Base-by-base conservation (phyloP, 164 flowering plant genomes). In the Malania oleifera region DNA sequence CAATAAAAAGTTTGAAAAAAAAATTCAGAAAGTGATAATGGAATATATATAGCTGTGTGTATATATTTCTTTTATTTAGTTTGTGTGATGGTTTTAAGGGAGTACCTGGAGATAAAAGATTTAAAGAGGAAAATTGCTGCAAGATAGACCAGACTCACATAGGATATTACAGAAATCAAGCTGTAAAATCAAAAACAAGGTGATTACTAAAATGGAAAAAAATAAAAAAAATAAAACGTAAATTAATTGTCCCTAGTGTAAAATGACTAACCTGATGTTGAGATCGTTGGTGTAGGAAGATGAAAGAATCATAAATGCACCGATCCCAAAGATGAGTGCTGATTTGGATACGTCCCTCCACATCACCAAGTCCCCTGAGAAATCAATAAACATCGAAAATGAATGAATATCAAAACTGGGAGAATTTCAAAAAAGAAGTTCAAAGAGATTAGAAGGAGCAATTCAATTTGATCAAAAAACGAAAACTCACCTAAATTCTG, bases 321-420 rank as follows among this genome's bases (percentile, higher is more conserved):
- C 97, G 19, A 78, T 43, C 24, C 91, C 91, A 66, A 89, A 92
- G 3, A 82, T 62, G 12, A 90, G 73, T 57, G 91, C 84, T 13
- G 98, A 87, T 77, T 69, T 87, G 10, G 89, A 72, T 38, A 81
- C 73, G 62, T 92, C 89, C 75, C 78, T 90, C 98, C 98, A 92
- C 96, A 92, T 86, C 1, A 92, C 77, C 52, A 92, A 61, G 73
- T 92, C 92, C 74, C 82, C 98, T 90, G 78, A 49, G 60, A 40
- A 60, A 39, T 31, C 17, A 11, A 28, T 40, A 49, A 34, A 19
- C 54, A 19, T 18, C n/a, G n/a, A n/a, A n/a, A 45, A 22, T 23
- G 15, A 24, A 23, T 15, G 19, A 37, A 26, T 48, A 20, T 4
- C 51, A 49, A n/a, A 49, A 15, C 20, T 24, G n/a, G 43, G 35